Evolutionary conservation across 31 red algal species (phyloP), one percentile per base, ranked within the genome.

Genomic region (Odonthalia washingtoniensis): DNA sequence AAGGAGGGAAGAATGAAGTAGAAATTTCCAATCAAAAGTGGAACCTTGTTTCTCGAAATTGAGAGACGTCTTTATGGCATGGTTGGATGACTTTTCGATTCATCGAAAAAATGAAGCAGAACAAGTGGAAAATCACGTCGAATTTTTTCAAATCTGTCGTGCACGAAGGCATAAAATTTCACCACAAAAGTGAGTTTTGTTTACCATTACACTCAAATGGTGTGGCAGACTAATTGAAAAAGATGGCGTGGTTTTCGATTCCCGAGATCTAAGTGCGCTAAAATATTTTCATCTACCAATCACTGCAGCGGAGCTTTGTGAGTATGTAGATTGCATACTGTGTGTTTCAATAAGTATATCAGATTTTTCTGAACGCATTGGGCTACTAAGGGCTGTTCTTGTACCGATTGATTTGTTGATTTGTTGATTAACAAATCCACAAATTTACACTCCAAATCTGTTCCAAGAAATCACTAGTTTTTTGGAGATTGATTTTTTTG

Each of bases 21-120:
- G n/a, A n/a, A n/a, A n/a, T n/a, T n/a, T n/a, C n/a, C n/a, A n/a
- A n/a, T n/a, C n/a, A n/a, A n/a, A n/a, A n/a, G n/a, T n/a, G n/a
- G n/a, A n/a, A n/a, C n/a, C n/a, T n/a, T n/a, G n/a, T n/a, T n/a
- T n/a, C n/a, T n/a, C n/a, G n/a, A n/a, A n/a, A n/a, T n/a, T n/a
- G n/a, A n/a, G n/a, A n/a, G n/a, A n/a, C n/a, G n/a, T n/a, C n/a
- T 37, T 88, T 12, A 88, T 80, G 53, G 74, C 31, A 2, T 69
- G 73, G 74, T 30, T 88, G 4, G 74, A 88, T 79, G 85, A 88
- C 30, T 79, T 88, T 44, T 72, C n/a, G 17, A 2, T 78, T 17
- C 74, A 88, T 72, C 5, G 35, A 35, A 74, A 36, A 0, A 46
- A 0, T 32, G 75, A 78, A 30, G 57, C 21, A 2, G 36, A 72